A percentile compares a stretch with the other conserved stretches of the same genome.
Conservation (phyloP, 2,329 filamentous ascomycete genomes). For the Curvularia sp. region DNA sequence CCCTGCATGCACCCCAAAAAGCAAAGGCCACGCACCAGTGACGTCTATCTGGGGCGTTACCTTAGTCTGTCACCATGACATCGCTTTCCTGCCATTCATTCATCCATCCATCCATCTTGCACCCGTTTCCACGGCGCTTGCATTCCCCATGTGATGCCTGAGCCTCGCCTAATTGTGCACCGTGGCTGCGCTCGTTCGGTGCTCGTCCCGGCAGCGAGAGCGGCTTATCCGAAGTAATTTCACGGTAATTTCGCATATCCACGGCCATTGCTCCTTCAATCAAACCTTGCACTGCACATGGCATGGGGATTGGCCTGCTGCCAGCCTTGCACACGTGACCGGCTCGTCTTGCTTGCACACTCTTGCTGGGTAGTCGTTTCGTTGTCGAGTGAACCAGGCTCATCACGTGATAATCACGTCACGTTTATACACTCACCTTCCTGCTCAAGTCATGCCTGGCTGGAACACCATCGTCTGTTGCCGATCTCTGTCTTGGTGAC, state of each 20-base stretch:
- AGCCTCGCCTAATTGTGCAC: neutral
- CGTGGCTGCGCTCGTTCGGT: neutral
- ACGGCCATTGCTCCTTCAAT: slow-evolving; percentile 10
- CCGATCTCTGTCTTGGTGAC: neutral
- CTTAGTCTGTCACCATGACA: neutral
- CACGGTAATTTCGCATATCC: slow-evolving; percentile 10
- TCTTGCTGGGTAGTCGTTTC: neutral
- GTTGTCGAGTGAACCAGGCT: neutral
- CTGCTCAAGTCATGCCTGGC: neutral
- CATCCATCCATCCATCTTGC: neutral
- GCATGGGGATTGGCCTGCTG: neutral
- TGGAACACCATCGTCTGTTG: neutral
- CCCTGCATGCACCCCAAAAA: neutral
- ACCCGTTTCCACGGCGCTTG: neutral
- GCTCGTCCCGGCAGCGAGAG: neutral
- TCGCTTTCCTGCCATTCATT: neutral
- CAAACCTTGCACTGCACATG: slow-evolving; percentile 1
- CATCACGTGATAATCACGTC: neutral
- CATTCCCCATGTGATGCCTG: neutral
- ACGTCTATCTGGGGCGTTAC: neutral
- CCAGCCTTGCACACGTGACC: neutral
- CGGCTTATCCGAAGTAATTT: slow-evolving; percentile 8
- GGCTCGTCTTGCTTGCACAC: neutral
- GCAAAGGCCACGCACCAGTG: slow-evolving; percentile 7
- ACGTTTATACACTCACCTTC: neutral